Conservation (phyloP, 495 filamentous ascomycete genomes). For the Talaromyces stipitatus region DNA sequence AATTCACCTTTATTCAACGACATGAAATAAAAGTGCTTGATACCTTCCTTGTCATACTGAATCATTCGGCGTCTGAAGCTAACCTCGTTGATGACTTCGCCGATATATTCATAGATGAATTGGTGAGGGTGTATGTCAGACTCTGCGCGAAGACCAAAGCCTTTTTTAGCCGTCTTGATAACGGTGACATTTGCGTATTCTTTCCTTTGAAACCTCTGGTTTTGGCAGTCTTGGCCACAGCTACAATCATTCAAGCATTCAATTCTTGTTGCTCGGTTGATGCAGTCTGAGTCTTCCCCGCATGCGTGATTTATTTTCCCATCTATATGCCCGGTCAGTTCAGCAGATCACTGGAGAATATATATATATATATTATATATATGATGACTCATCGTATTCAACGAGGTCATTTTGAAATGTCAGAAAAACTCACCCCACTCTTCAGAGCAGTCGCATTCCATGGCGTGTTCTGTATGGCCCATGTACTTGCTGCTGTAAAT, state of each 20-base stretch:
- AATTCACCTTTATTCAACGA: constrained; percentile 95
- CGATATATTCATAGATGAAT: constrained; percentile 97
- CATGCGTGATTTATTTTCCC: constrained; percentile 65
- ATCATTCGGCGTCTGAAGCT: constrained; percentile 82
- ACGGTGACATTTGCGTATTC: constrained; percentile 89
- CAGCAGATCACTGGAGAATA: constrained; percentile 2
- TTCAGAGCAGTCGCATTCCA: constrained; percentile 93
- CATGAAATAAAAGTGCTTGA: constrained; percentile 99
- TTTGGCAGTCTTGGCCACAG: constrained; percentile 83
- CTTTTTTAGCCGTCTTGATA: constrained; percentile 96
- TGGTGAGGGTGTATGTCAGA: constrained; percentile 66
- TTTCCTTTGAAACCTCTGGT: constrained; percentile 88
- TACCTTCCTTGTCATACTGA: constrained; percentile 89
- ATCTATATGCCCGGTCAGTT: constrained; percentile 6
- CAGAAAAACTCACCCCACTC: constrained; percentile 75
- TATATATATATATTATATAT: no score
- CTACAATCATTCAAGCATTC: constrained; percentile 83
- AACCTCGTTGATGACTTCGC: constrained; percentile 91
- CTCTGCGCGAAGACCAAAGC: constrained; percentile 83
- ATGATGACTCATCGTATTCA: background rate
- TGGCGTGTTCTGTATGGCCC: constrained; percentile 82
- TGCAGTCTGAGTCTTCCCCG: constrained; percentile 95
- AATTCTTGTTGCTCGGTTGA: constrained; percentile 97
- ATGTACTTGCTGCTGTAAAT: constrained; percentile 83
- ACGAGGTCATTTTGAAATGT: background rate